Evolutionary conservation across 2,329 filamentous ascomycete species (phyloP), one percentile per base, ranked within the genome.

Genomic region (Aspergillus novoparasiticus): DNA sequence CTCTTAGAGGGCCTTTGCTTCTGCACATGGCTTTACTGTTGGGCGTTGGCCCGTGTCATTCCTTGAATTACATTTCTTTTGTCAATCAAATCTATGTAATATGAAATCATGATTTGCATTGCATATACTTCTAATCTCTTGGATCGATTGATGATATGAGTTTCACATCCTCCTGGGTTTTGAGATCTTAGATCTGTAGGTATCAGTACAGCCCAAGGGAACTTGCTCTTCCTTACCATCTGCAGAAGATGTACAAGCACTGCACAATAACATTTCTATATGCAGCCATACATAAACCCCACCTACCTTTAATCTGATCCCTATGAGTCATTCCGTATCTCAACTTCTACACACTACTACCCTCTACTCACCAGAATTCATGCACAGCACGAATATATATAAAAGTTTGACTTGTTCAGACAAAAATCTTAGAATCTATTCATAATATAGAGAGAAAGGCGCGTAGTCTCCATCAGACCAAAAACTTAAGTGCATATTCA

Each of bases 51-150:
- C 54, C 26, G 21, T n/a, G 41, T 36, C 64, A 63, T 53, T 65
- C 63, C 30, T 61, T 60, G 34, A 64, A 63, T 64, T 59, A 60
- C 58, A 60, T 63, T 65, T 65, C 60, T 51, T 65, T 48, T 63
- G 53, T 59, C 28, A 21, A 51, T 60, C 54, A 26, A 50, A 14
- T 45, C 32, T 55, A 36, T 64, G 54, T 34, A 34, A 57, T 54
- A 62, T 21, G 28, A 43, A 39, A 43, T 28, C 34, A 60, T 50
- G 50, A 45, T 26, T 66, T 51, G 51, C 46, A 64, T 54, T 54
- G 43, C 53, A 54, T 46, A 62, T 62, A 55, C 45, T 41, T 12
- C 30, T 30, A 55, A 53, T 30, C 28, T 8, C 28, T 21, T 11
- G 48, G 19, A 34, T n/a, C 28, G 34, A 51, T 51, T 12, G 19